Conservation (phyloP, 495 filamentous ascomycete species). For the Penicillium nucicola region DNA sequence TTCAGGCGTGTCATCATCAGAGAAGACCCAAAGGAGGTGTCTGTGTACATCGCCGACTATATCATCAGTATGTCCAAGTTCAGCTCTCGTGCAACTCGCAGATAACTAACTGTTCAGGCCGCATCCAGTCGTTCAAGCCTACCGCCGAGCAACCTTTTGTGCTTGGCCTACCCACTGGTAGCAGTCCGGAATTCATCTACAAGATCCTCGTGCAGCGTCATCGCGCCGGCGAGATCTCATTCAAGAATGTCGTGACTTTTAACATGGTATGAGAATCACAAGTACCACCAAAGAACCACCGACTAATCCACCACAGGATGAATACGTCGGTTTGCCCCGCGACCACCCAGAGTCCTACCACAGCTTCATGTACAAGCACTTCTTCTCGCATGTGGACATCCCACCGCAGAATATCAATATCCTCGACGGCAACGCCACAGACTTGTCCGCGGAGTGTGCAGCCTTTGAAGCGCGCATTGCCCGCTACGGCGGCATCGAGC, state of each 20-base stretch:
- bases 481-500: conserved; percentile 72
- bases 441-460: conserved; percentile 73
- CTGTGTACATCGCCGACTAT: conserved; percentile 77
- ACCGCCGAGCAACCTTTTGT: conserved; percentile 71
- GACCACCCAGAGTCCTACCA: conserved; percentile 84
- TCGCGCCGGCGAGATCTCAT: conserved; percentile 76
- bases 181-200: conserved; percentile 76
- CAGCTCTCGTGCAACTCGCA: not conserved
- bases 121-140: conserved; percentile 72
- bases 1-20: conserved; percentile 82
- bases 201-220: conserved; percentile 69
- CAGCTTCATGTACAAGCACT: conserved; percentile 87
- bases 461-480: conserved; percentile 78
- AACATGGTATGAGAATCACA: conserved; percentile 67
- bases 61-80: conserved; percentile 61
- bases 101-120: conserved; percentile 23
- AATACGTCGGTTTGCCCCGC: conserved; percentile 79
- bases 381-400: conserved; percentile 86
- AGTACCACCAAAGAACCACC: not conserved
- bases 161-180: conserved; percentile 79
- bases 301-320: conserved; percentile 54
- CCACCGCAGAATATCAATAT: conserved; percentile 78
- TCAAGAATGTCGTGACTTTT: conserved; percentile 84
- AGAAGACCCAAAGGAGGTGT: conserved; percentile 61
- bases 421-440: conserved; percentile 75